A percentile compares a stretch with the other conserved stretches of the same genome.
Evolutionary conservation across 176 grass and related monocot species (phyloP).

Genomic region (Coix lacrymajobi): DNA sequence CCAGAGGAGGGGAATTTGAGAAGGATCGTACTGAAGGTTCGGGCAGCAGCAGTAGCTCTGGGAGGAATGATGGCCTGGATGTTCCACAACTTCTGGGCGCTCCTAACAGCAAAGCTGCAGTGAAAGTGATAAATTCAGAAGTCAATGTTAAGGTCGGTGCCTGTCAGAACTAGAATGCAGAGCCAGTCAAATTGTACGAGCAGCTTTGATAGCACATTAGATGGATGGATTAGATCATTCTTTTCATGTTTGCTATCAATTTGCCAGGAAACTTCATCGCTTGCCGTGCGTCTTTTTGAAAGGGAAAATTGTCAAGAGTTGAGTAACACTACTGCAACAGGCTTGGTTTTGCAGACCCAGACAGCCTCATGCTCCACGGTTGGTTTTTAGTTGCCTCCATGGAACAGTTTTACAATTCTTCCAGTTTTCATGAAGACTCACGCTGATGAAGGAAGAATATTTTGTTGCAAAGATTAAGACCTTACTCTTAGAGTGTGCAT

Average conservation of each 20-base stretch:
- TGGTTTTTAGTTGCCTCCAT: conserved; percentile 1
- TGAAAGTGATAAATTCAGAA: conserved; percentile 18
- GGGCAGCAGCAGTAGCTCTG: conserved; percentile 62
- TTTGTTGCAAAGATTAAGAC: neutral
- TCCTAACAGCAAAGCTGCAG: conserved; percentile 21
- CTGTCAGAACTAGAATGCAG: conserved; percentile 45
- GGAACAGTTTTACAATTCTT: neutral
- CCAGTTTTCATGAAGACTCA: neutral
- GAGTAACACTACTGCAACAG: neutral
- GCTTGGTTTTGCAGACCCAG: neutral
- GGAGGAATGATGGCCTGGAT: conserved; percentile 62
- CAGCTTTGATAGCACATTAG: conserved; percentile 35
- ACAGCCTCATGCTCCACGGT: conserved; percentile 7
- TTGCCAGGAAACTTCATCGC: neutral
- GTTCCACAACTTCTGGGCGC: conserved; percentile 32
- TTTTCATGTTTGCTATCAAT: neutral
- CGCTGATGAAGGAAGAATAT: neutral
- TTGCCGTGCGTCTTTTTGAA: neutral
- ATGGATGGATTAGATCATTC: conserved; percentile 4
- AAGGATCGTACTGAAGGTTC: conserved; percentile 36
- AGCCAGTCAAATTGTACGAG: conserved; percentile 18
- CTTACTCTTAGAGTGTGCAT: neutral
- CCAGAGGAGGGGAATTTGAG: conserved; percentile 33
- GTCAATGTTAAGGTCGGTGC: conserved; percentile 26
- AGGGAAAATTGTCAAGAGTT: neutral